Conservation (phyloP, 306 rosid genomes). For the Cajanus cajan region DNA sequence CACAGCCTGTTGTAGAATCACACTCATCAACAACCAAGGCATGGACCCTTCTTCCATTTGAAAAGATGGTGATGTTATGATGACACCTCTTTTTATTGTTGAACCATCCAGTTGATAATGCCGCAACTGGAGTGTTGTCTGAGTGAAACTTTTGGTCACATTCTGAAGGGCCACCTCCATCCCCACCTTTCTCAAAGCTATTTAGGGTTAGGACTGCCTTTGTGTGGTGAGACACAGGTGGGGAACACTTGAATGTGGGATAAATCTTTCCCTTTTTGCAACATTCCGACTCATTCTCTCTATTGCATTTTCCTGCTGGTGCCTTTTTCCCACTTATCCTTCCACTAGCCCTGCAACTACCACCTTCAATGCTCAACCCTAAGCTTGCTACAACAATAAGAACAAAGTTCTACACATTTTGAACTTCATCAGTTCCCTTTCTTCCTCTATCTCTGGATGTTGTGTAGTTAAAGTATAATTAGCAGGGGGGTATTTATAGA, state of each 20-base stretch:
- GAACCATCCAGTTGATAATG: conserved; percentile 56
- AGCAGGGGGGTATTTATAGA: conserved; percentile 31
- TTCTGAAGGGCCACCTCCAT: conserved; percentile 33
- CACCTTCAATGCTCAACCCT: neutral
- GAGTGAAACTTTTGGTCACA: conserved; percentile 45
- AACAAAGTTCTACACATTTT: neutral
- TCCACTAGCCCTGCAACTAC: conserved; percentile 14
- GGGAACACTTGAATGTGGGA: conserved; percentile 37
- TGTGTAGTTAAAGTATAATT: neutral
- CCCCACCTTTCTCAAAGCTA: conserved; percentile 40
- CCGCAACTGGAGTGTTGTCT: conserved; percentile 37
- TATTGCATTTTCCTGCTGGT: conserved; percentile 33
- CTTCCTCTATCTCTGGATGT: neutral
- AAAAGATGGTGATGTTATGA: conserved; percentile 36
- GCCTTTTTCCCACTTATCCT: conserved; percentile 17
- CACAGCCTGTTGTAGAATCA: conserved; percentile 48
- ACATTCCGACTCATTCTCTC: neutral
- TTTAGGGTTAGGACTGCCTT: conserved; percentile 49
- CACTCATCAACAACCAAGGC: conserved; percentile 70
- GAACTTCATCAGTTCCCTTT: conserved; percentile 3
- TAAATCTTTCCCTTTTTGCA: neutral
- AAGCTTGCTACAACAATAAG: neutral
- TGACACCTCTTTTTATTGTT: conserved; percentile 36
- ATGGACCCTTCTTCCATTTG: conserved; percentile 44
- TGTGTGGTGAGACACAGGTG: conserved; percentile 16